Conservation (phyloP, 768 basidiomycete genomes). For the Harrya chromipes region DNA sequence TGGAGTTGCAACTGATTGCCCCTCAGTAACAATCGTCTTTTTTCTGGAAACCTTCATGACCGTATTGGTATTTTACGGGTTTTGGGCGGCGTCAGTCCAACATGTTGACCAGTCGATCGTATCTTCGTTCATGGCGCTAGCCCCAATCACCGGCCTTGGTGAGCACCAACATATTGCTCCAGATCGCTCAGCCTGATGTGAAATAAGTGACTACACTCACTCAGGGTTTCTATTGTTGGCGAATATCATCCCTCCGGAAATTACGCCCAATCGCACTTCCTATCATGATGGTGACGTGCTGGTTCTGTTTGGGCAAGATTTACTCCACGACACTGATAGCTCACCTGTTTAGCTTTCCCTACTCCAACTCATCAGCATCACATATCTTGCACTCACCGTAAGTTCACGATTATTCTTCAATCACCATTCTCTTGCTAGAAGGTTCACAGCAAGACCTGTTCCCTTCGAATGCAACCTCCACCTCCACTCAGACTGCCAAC, state of each 20-base stretch:
- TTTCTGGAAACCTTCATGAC: conserved; percentile 18
- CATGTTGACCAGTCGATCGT: background rate
- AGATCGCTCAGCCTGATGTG: background rate
- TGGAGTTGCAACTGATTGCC: background rate
- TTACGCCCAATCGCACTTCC: background rate
- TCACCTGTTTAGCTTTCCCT: conserved; percentile 16
- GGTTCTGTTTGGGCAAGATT: background rate
- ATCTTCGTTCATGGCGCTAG: background rate
- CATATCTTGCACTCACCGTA: background rate
- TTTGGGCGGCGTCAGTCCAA: conserved; percentile 6
- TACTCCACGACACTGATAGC: background rate
- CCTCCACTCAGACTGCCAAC: background rate
- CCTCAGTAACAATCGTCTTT: conserved; percentile 9
- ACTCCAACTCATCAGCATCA: conserved; percentile 20
- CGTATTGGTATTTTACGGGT: conserved; percentile 7
- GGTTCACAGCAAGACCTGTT: background rate
- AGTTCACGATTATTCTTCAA: background rate
- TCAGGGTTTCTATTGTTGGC: conserved; percentile 25
- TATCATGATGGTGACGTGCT: conserved; percentile 17
- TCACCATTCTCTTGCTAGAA: background rate
- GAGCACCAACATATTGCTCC: background rate
- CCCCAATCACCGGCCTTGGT: conserved; percentile 17
- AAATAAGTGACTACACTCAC: conserved; percentile 12
- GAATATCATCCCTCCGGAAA: conserved; percentile 11
- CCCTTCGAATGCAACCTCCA: background rate